Evolutionary conservation across 2,329 filamentous ascomycete species (phyloP).

Genomic region (Colletotrichum noveboracense): DNA sequence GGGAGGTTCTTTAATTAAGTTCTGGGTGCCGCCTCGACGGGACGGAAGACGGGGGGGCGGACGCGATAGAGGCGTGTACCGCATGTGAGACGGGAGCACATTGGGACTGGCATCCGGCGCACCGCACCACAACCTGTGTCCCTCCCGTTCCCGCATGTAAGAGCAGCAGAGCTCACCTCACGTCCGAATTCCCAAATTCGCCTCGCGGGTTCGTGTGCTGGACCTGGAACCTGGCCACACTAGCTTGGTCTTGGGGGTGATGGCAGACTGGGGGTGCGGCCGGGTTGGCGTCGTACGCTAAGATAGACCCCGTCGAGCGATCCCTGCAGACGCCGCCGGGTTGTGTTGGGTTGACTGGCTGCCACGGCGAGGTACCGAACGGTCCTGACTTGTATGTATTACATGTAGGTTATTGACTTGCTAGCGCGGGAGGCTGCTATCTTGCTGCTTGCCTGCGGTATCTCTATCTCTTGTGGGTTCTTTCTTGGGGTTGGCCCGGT

Average conservation of each 20-base stretch:
- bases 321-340: not conserved
- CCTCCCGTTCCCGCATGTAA: not conserved
- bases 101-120: not conserved
- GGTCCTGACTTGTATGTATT: constrained; percentile 6
- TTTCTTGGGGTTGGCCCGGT: not conserved
- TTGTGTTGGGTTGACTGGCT: constrained; percentile 1
- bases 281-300: not conserved
- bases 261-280: not conserved
- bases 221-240: constrained; percentile 3
- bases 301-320: not conserved
- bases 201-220: constrained; percentile 8
- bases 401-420: not conserved
- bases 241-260: not conserved
- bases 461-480: not conserved
- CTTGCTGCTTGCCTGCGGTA: not conserved
- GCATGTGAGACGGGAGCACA: constrained; percentile 6
- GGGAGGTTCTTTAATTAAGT: constrained; percentile 15
- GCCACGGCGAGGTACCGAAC: not conserved
- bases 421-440: not conserved
- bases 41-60: not conserved
- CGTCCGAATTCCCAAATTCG: not conserved
- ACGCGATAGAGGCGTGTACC: not conserved
- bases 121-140: not conserved
- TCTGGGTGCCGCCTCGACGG: not conserved
- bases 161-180: not conserved